Evolutionary conservation across 257 asterid species (phyloP).

Genomic region (Verbena officinalis): DNA sequence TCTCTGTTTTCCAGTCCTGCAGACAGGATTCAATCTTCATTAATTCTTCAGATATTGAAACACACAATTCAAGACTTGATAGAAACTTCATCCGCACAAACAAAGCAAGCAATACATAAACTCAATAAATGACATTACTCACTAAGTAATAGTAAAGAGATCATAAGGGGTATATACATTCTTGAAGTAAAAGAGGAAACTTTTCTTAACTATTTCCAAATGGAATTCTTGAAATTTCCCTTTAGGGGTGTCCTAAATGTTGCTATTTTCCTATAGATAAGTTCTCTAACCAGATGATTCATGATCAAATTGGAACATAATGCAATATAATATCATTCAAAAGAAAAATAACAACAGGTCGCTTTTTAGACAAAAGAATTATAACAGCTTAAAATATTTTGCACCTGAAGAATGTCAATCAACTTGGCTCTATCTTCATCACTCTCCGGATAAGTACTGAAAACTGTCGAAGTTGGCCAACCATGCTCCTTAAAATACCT

Average conservation of each 20-base stretch:
- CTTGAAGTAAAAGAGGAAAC: not conserved
- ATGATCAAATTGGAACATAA: no score
- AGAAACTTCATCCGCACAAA: slow-evolving; percentile 15
- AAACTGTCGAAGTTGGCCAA: slow-evolving; percentile 84
- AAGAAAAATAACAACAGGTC: no score
- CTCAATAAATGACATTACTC: not conserved
- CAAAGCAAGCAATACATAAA: not conserved
- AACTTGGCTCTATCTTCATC: slow-evolving; percentile 73
- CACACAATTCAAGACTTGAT: not conserved
- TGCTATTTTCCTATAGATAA: not conserved
- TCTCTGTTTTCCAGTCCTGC: slow-evolving; percentile 99
- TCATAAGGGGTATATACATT: not conserved
- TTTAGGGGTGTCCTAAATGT: not conserved
- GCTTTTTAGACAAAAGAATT: no score
- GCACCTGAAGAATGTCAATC: slow-evolving; percentile 83
- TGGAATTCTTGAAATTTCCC: not conserved
- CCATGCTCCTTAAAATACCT: slow-evolving; percentile 97
- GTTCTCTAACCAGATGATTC: not conserved
- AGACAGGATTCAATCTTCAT: slow-evolving; percentile 18
- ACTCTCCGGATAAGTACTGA: slow-evolving; percentile 56
- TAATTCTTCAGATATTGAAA: slow-evolving; percentile 14
- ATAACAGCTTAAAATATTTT: no score
- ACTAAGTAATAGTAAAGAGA: not conserved
- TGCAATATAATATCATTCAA: no score
- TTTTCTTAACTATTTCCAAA: not conserved